A percentile compares a stretch with the other conserved stretches of the same genome.
Conservation (phyloP, 2,329 filamentous ascomycete genomes). For the Phymatotrichopsis omnivora region DNA sequence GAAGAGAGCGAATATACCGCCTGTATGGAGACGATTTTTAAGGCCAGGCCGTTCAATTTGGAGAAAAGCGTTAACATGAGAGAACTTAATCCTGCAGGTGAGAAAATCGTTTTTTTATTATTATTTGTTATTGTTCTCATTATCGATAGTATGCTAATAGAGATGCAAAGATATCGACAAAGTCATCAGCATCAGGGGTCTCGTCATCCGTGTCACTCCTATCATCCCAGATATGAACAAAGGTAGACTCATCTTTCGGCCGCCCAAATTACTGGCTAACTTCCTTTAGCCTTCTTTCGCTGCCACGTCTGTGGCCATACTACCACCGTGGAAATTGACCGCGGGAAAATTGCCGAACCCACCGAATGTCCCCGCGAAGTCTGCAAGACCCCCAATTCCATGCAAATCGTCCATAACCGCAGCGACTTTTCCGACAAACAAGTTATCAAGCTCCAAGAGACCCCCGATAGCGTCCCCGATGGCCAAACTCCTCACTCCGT, state of each 20-base stretch:
- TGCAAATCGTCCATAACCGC: conserved; percentile 96
- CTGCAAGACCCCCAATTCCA: conserved; percentile 81
- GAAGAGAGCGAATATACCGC: conserved; percentile 45
- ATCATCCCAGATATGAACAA: conserved; percentile 99
- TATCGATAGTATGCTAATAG: neutral
- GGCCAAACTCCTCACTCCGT: conserved; percentile 97
- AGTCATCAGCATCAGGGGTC: conserved; percentile 83
- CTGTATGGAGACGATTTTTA: conserved; percentile 68
- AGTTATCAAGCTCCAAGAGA: conserved; percentile 97
- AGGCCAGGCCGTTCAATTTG: conserved; percentile 80
- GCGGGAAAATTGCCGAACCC: conserved; percentile 91
- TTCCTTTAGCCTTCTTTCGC: conserved; percentile 70
- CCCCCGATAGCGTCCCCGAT: conserved; percentile 84
- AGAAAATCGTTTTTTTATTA: conserved; percentile 25
- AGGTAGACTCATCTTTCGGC: conserved; percentile 36
- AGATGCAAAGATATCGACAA: conserved; percentile 73
- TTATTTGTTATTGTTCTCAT: neutral
- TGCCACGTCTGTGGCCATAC: conserved; percentile 90
- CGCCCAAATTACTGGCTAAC: conserved; percentile 16
- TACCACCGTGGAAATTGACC: conserved; percentile 80
- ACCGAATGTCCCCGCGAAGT: conserved; percentile 75
- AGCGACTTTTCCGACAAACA: conserved; percentile 95
- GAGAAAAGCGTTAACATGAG: conserved; percentile 82
- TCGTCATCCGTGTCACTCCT: conserved; percentile 90
- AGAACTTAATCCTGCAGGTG: conserved; percentile 80